Percentiles rank a stretch among this genome's conserved stretches.
These are phyloP conservation scores for Aspergillus incahuasiensis DNA, from an alignment of 495 filamentous ascomycete species.

Conservation along the genomic window DNA sequence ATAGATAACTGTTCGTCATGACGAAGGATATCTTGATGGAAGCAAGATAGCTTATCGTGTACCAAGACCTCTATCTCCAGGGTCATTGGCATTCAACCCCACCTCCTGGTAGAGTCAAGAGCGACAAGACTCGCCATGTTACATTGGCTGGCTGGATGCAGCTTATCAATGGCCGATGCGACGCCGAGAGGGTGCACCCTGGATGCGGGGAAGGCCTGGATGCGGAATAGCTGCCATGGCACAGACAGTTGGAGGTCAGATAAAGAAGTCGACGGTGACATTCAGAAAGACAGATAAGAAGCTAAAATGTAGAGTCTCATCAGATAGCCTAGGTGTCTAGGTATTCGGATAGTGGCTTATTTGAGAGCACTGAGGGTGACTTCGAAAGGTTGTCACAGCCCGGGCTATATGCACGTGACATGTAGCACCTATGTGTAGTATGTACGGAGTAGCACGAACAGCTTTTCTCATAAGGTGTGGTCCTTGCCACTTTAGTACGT, in stretches of 20 bases:
- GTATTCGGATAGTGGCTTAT: too few species aligned
- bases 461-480: too few species aligned
- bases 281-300: neutral
- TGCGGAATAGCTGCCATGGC: neutral
- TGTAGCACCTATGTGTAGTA: too few species aligned
- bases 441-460: too few species aligned
- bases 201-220: neutral
- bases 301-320: too few species aligned
- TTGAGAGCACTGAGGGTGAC: too few species aligned
- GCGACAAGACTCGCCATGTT: constrained; percentile 2
- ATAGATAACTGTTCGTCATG: constrained; percentile 11
- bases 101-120: constrained; percentile 1
- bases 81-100: constrained; percentile 2
- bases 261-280: neutral
- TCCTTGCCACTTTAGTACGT: too few species aligned
- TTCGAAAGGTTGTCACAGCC: too few species aligned
- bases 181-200: neutral
- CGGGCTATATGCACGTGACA: too few species aligned
- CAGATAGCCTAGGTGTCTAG: neutral
- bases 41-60: constrained; percentile 9
- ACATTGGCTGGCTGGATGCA: constrained; percentile 15
- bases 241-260: neutral
- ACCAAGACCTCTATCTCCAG: constrained; percentile 2
- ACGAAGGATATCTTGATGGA: neutral
- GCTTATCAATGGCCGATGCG: constrained; percentile 12